A percentile compares a stretch with the other conserved stretches of the same genome.
These are phyloP conservation scores for Acanthamoeba triangularis DNA, from an alignment of 208 protist species.

Conservation along the genomic window DNA sequence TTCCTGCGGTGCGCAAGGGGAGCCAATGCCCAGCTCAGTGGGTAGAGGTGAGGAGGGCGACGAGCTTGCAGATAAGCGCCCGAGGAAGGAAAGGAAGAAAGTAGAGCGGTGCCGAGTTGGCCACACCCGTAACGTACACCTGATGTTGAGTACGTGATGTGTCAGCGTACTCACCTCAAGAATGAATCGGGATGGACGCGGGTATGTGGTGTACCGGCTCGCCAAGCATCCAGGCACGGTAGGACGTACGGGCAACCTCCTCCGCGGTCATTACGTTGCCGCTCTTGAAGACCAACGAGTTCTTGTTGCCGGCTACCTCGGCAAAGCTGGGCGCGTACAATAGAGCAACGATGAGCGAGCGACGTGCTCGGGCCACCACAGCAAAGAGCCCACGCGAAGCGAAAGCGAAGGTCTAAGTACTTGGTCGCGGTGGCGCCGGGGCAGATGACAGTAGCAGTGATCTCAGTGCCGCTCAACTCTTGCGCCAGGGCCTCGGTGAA, in stretches of 20 bases:
- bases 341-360: not conserved
- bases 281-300: slow-evolving; percentile 6
- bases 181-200: not conserved
- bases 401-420: not conserved
- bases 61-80: not conserved
- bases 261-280: not conserved
- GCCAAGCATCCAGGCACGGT: slow-evolving; percentile 56
- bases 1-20: too few species aligned
- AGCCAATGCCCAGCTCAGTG: too few species aligned
- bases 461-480: slow-evolving; percentile 6
- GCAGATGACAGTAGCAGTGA: not conserved
- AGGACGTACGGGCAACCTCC: slow-evolving; percentile 20
- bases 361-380: not conserved
- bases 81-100: not conserved
- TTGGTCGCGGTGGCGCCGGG: slow-evolving; percentile 41
- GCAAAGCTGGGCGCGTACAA: not conserved
- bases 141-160: too few species aligned
- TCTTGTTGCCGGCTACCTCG: slow-evolving; percentile 16
- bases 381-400: not conserved
- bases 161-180: not conserved
- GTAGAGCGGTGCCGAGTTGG: not conserved
- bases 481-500: slow-evolving; percentile 48
- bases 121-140: not conserved
- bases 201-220: not conserved
- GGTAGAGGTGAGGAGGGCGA: not conserved